These are phyloP conservation scores for Lindgomyces ingoldianus DNA, from an alignment of 495 filamentous ascomycete species.

Conservation along the genomic window DNA sequence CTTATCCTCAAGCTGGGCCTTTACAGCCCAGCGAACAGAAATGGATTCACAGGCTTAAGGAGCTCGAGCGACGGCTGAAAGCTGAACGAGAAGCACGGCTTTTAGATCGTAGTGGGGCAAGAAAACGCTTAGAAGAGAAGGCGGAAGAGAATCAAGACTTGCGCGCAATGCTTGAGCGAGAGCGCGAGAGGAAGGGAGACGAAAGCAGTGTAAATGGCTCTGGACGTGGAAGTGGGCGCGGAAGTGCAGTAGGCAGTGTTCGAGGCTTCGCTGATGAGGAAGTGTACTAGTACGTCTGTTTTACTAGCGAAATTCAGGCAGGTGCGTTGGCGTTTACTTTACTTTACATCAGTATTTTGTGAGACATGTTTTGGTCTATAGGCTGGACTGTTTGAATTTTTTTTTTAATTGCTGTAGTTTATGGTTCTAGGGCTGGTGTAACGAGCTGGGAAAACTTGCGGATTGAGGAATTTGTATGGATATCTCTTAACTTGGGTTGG, in stretches of 20 bases:
- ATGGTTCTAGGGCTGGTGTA: neutral
- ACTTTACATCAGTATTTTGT: neutral
- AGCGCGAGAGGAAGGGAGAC: conserved; percentile 49
- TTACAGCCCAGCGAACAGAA: conserved; percentile 59
- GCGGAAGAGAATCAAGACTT: conserved; percentile 75
- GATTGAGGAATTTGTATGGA: neutral
- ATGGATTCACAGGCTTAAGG: conserved; percentile 81
- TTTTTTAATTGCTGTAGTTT: neutral
- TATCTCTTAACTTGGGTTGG: neutral
- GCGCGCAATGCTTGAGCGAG: conserved; percentile 66
- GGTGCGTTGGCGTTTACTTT: neutral
- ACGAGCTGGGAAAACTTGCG: neutral
- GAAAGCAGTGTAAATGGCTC: conserved; percentile 1
- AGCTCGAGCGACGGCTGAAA: conserved; percentile 86
- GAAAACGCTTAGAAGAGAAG: conserved; percentile 81
- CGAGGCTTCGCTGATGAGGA: conserved; percentile 16
- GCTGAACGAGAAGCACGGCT: conserved; percentile 85
- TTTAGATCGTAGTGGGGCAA: conserved; percentile 78
- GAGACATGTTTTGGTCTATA: neutral
- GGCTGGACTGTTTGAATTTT: neutral
- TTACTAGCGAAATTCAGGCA: neutral
- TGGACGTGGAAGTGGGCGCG: conserved; percentile 9
- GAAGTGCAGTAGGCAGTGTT: conserved; percentile 10
- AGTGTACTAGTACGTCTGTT: conserved; percentile 28
- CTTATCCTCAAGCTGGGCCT: conserved; percentile 31